Evolutionary conservation across 1,284 basidiomycete species (phyloP).

Genomic region (Cryptococcus neoformans): DNA sequence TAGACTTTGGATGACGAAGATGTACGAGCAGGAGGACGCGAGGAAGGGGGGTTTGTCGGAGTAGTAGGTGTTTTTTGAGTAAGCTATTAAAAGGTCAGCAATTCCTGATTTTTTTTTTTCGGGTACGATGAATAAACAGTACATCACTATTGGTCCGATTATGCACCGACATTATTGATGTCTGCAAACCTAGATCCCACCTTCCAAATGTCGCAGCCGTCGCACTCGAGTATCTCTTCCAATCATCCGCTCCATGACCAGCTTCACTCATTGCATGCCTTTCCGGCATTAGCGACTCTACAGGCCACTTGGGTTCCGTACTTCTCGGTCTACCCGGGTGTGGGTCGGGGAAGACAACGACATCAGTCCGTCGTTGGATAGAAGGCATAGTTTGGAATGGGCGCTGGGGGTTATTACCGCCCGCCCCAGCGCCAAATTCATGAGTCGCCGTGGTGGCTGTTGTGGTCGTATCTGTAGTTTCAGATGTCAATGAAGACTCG

Average conservation of each 20-base stretch:
- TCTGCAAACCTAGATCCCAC: constrained; percentile 17
- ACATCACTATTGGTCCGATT: background rate
- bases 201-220: constrained; percentile 34
- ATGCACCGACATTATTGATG: background rate
- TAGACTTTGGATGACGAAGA: constrained; percentile 24
- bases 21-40: constrained; percentile 2
- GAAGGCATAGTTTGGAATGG: constrained; percentile 16
- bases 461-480: constrained; percentile 28
- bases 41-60: background rate
- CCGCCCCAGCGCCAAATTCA: constrained; percentile 8
- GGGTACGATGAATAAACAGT: too few species aligned
- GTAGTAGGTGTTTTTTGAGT: constrained; percentile 3
- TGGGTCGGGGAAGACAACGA: constrained; percentile 8
- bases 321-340: constrained; percentile 10
- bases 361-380: background rate
- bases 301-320: constrained; percentile 5
- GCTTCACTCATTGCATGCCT: constrained; percentile 17
- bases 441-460: constrained; percentile 27
- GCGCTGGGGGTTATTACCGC: background rate
- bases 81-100: background rate
- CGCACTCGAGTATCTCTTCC: constrained; percentile 21
- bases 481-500: constrained; percentile 27
- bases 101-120: too few species aligned
- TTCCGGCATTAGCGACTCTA: constrained; percentile 1
- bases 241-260: constrained; percentile 18